Evolutionary conservation across 768 basidiomycete genomes (phyloP).

Genomic region (Rhodosporidiobolus odoratus): DNA sequence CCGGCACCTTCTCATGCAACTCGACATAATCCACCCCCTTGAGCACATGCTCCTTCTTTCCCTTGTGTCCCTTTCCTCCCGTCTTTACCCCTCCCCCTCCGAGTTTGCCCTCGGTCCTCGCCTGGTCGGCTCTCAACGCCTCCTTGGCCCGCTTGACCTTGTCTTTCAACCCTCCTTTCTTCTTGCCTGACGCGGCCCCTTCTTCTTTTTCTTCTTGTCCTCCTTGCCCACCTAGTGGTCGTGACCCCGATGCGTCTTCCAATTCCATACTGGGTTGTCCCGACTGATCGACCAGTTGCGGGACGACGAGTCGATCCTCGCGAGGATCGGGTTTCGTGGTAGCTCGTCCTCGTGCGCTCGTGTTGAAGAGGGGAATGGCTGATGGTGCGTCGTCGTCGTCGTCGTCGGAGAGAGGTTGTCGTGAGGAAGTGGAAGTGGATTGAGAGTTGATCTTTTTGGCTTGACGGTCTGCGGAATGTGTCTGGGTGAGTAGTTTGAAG

Average conservation of each 20-base stretch:
- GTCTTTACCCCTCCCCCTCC: background rate
- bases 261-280: too few relatives aligned
- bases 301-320: background rate
- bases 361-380: constrained; percentile 34
- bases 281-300: background rate
- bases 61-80: too few relatives aligned
- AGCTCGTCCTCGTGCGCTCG: constrained; percentile 1
- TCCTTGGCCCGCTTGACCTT: constrained; percentile 14
- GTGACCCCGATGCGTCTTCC: too few relatives aligned
- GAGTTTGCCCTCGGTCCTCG: constrained; percentile 5
- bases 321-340: constrained; percentile 8
- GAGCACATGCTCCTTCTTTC: background rate
- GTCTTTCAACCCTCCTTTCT: constrained; percentile 14
- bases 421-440: background rate
- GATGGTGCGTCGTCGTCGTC: background rate
- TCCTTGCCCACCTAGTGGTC: too few relatives aligned
- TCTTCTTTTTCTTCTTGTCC: background rate
- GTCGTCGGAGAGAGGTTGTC: constrained; percentile 11
- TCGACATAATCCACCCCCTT: constrained; percentile 26
- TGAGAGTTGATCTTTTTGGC: constrained; percentile 18
- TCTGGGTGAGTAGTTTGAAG: background rate
- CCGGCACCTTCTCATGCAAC: constrained; percentile 20
- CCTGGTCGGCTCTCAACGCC: background rate
- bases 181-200: background rate
- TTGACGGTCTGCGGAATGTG: constrained; percentile 1